A percentile compares a stretch with the other conserved stretches of the same genome.
Conservation (phyloP, 495 filamentous ascomycete genomes). For the Neurospora terricola region DNA sequence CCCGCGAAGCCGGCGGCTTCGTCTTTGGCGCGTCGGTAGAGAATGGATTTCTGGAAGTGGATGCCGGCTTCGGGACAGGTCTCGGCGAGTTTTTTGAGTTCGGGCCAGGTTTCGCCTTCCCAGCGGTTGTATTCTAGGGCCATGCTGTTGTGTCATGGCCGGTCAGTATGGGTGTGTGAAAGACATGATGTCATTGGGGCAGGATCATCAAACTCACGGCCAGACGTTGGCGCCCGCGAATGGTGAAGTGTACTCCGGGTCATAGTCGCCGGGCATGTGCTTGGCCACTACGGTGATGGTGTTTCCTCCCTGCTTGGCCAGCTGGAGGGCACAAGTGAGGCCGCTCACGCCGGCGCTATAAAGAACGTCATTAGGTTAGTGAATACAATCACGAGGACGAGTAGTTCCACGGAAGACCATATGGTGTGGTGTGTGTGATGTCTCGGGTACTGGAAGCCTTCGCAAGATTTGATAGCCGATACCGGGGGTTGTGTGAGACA, state of each 20-base stretch:
- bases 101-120: conserved; percentile 61
- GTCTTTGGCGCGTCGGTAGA: conserved; percentile 33
- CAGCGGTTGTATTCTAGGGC: conserved; percentile 35
- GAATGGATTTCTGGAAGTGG: conserved; percentile 57
- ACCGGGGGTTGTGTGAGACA: not conserved
- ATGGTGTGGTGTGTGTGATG: not conserved
- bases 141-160: conserved; percentile 11
- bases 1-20: conserved; percentile 12
- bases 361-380: not conserved
- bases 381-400: not conserved
- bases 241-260: conserved; percentile 90
- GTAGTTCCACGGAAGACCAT: not conserved
- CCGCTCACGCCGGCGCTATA: conserved; percentile 81
- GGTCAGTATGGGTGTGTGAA: no score
- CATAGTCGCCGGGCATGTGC: conserved; percentile 98
- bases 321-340: conserved; percentile 78
- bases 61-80: conserved; percentile 85
- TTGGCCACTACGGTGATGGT: conserved; percentile 76
- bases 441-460: not conserved
- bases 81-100: conserved; percentile 51
- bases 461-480: not conserved
- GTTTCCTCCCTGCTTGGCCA: conserved; percentile 58
- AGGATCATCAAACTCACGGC: conserved; percentile 28
- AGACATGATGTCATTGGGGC: no score
- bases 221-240: conserved; percentile 92